These are phyloP conservation scores for Termitomyces sp. DNA, from an alignment of 768 basidiomycete genomes.

Conservation along the genomic window DNA sequence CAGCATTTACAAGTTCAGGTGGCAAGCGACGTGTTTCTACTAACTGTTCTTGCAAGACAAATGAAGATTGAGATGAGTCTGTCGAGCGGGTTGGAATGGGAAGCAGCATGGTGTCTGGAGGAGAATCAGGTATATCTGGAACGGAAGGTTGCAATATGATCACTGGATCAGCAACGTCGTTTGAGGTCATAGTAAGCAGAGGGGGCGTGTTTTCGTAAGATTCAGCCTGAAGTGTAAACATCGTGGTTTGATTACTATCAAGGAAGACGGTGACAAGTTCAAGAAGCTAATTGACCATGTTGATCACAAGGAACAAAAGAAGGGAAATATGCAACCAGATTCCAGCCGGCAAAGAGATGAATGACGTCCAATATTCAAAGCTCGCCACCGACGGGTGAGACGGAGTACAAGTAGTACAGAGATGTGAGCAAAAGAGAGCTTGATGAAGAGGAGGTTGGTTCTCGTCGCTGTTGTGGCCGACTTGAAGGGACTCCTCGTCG, in stretches of 20 bases:
- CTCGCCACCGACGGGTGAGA: background rate
- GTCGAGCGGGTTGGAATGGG: slow-evolving; percentile 32
- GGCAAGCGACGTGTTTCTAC: slow-evolving; percentile 36
- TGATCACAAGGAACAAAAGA: slow-evolving; percentile 7
- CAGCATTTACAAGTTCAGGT: slow-evolving; percentile 47
- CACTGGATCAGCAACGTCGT: slow-evolving; percentile 2
- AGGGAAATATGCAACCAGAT: slow-evolving; percentile 13
- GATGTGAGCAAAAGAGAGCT: background rate
- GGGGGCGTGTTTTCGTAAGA: slow-evolving; percentile 24
- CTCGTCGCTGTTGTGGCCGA: slow-evolving; percentile 10
- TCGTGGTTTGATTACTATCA: slow-evolving; percentile 10
- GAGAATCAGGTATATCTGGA: background rate
- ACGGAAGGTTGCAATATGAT: slow-evolving; percentile 7
- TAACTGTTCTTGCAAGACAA: slow-evolving; percentile 40
- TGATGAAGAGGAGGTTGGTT: background rate
- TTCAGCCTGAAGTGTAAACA: slow-evolving; percentile 15
- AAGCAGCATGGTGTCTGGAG: slow-evolving; percentile 24
- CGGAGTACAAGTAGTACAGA: background rate
- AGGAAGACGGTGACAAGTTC: background rate
- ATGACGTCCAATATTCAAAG: background rate
- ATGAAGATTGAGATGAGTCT: slow-evolving; percentile 33
- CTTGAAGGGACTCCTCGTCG: background rate
- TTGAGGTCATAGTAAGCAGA: slow-evolving; percentile 10
- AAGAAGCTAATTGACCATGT: slow-evolving; percentile 15
- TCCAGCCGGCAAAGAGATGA: slow-evolving; percentile 12